These are phyloP conservation scores for Tulasnella sp. DNA, from an alignment of 768 basidiomycete species.

Conservation along the genomic window DNA sequence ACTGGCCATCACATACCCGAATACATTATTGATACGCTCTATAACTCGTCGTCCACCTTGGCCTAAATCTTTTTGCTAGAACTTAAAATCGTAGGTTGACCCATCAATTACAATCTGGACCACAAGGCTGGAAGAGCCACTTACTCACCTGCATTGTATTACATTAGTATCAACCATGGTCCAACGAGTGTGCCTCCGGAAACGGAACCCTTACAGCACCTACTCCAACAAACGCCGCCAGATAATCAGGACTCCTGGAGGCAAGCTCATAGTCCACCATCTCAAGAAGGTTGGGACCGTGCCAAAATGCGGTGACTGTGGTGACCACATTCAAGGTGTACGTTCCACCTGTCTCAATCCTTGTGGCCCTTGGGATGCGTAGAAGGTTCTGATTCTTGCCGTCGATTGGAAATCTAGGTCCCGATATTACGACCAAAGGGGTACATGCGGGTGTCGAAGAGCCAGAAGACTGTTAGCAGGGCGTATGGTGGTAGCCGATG, in stretches of 20 bases:
- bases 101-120: too few relatives aligned
- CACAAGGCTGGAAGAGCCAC: too few relatives aligned
- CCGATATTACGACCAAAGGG: constrained; percentile 92
- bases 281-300: constrained; percentile 85
- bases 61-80: too few relatives aligned
- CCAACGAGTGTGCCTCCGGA: constrained; percentile 99
- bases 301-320: constrained; percentile 99
- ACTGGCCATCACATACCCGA: too few relatives aligned
- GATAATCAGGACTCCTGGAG: constrained; percentile 96
- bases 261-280: constrained; percentile 96
- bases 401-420: constrained; percentile 42
- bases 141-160: too few relatives aligned
- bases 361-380: neutral
- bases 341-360: too few relatives aligned
- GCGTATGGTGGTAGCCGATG: constrained; percentile 98
- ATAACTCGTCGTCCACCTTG: too few relatives aligned
- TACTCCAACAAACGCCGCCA: constrained; percentile 80
- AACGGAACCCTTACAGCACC: constrained; percentile 97
- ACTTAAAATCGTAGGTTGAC: too few relatives aligned
- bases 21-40: too few relatives aligned
- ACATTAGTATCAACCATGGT: constrained; percentile 47
- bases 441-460: constrained; percentile 93
- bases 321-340: constrained; percentile 87
- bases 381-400: too few relatives aligned
- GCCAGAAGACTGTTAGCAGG: constrained; percentile 89